phyloP scores from a whole-genome alignment of 2,329 filamentous ascomycete species.

The Trichoderma simmonsii region DNA sequence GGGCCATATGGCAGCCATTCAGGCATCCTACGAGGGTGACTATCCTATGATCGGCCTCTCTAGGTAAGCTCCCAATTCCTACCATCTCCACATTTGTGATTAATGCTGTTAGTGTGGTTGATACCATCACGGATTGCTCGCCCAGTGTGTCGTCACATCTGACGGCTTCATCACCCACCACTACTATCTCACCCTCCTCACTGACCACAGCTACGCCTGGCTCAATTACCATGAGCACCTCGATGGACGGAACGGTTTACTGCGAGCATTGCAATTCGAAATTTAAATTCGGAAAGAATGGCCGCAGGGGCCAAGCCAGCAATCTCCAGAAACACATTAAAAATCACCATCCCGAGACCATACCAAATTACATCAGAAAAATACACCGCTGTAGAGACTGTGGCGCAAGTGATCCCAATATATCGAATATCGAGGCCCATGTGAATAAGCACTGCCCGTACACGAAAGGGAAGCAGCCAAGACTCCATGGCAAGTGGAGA shows the following conservation, averaged over 20 bases:
- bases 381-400: too few species aligned
- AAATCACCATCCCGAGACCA: not conserved
- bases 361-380: too few species aligned
- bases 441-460: not conserved
- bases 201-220: rapidly evolving
- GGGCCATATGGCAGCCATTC: not conserved
- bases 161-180: not conserved
- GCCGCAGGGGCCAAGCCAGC: not conserved
- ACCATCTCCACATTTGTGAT: not conserved
- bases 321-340: not conserved
- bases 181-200: not conserved
- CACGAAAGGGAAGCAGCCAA: not conserved
- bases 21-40: not conserved
- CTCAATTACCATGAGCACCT: not conserved
- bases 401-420: not conserved
- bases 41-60: not conserved
- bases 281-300: not conserved
- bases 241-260: not conserved
- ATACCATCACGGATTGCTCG: not conserved
- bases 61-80: not conserved
- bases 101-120: not conserved
- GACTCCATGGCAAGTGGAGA: not conserved
- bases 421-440: not conserved
- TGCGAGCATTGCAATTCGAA: not conserved
- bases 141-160: not conserved